Base-by-base conservation (phyloP, 73 alveolate genomes). In the Durusdinium trenchii region DNA sequence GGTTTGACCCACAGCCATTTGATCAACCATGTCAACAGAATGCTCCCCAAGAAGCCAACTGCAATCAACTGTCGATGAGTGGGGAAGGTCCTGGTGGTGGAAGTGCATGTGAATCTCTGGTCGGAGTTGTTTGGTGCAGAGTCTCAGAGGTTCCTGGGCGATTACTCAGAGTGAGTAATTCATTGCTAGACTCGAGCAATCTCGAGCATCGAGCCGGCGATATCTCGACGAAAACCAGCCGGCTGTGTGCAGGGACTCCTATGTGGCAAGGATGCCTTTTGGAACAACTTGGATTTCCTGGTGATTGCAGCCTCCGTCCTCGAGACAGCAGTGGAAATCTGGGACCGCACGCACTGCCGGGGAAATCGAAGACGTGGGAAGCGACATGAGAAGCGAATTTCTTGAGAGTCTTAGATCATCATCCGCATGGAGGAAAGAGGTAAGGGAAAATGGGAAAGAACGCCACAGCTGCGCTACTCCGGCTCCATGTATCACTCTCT, bases 251-350 rank as follows among this genome's bases (percentile, higher is more conserved):
- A 83, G 94, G 94, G 94, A 71, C 51, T 83, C 75, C 75, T 83
- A 3, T 83, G 76, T 32, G 94, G 94, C 54, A 83, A 83, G 51
- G 94, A 83, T 23, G 48, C 94, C 51, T 83, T 83, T 83, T 83
- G 94, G 94, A 91, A 91, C 97, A 91, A 46, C 46, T 42, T 91
- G 67, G 97, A 91, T 45, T 69, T 91, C 78, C n/a, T 67, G n/a
- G 97, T 91, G 32, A 91, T 91, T 45, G 62, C 50, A 32, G 84
- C 97, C n/a, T 69, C 89, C 18, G 97, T 91, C 46, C 97, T 91
- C 26, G 97, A 91, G 97, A 91, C 84, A 1, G 97, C 86, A 30
- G 97, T 91, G 50, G 97, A 91, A 35, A 46, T 91, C 2, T 91
- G 97, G 97, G 97, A 89, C 96, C 78, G 78, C 32, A 35, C 32